These are phyloP conservation scores for Pseudogymnoascus verrucosus DNA, from an alignment of 2,329 filamentous ascomycete genomes.

Conservation along the genomic window DNA sequence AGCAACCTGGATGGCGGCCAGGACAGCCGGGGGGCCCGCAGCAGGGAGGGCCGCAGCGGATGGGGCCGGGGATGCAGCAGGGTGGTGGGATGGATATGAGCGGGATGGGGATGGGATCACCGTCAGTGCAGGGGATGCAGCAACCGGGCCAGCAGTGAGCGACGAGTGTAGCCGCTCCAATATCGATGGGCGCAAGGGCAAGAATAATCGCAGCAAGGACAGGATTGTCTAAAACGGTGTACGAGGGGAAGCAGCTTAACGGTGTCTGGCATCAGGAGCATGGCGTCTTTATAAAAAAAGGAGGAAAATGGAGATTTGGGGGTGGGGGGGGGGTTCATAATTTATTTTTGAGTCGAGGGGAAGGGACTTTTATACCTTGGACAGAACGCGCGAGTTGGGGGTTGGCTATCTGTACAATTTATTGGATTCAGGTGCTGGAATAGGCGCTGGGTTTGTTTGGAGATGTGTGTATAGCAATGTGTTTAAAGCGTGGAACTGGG, in stretches of 20 bases:
- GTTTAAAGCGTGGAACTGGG: not conserved
- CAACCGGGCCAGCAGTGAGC: not conserved
- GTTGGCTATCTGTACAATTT: not conserved
- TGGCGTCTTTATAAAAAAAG: not conserved
- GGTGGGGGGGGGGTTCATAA: not conserved
- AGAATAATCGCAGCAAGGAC: not conserved
- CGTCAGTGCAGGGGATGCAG: not conserved
- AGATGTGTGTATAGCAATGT: not conserved
- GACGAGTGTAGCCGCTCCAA: not conserved
- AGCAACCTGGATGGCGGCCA: conserved; percentile 9
- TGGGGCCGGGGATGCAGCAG: not conserved
- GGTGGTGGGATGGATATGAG: not conserved
- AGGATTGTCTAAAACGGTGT: not conserved
- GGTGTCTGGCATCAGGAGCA: not conserved
- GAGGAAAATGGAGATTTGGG: not conserved
- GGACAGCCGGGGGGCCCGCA: not conserved
- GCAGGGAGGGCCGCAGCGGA: not conserved
- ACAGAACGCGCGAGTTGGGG: not conserved
- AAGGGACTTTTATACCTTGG: not conserved
- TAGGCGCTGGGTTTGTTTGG: not conserved
- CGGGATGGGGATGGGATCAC: not conserved
- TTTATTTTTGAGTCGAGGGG: not conserved
- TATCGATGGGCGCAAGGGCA: not conserved
- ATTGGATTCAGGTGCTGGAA: not conserved
- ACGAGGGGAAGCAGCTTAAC: not conserved